phyloP scores from a whole-genome alignment of 2,329 filamentous ascomycete species.

The Arachnomyces sp. region DNA sequence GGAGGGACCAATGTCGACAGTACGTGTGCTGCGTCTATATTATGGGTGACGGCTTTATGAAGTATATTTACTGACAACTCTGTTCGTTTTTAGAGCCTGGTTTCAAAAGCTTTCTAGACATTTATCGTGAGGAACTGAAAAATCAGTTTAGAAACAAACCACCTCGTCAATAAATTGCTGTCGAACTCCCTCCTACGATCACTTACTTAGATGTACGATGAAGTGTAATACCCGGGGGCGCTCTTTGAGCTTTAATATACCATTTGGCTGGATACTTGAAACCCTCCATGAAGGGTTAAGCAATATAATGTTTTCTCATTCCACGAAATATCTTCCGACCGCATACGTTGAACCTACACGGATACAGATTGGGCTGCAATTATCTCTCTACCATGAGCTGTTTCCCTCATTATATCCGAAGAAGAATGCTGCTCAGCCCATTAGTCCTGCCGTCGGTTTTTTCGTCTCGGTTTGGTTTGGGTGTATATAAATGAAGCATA shows the following conservation, averaged over 20 bases:
- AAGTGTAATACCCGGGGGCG: no score
- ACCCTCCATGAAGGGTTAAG: no score
- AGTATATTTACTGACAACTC: not conserved
- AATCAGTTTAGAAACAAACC: constrained; percentile 18
- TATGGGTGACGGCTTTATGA: not conserved
- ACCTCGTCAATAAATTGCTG: not conserved
- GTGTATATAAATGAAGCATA: constrained; percentile 6
- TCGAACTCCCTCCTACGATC: no score
- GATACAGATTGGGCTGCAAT: constrained; percentile 19
- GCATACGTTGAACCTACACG: constrained; percentile 1
- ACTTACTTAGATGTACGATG: no score
- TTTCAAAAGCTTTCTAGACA: constrained; percentile 18
- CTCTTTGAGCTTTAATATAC: no score
- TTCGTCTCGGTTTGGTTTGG: not conserved
- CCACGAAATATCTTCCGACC: not conserved
- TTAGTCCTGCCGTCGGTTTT: not conserved
- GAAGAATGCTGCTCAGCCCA: constrained; percentile 6
- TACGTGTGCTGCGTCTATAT: constrained; percentile 19
- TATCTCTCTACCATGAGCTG: constrained; percentile 13
- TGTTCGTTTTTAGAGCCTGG: constrained; percentile 9
- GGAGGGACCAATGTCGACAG: constrained; percentile 35
- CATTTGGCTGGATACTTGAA: no score
- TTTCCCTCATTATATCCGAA: constrained; percentile 22
- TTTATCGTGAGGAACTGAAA: constrained; percentile 25
- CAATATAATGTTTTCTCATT: not conserved